Evolutionary conservation across 495 filamentous ascomycete species (phyloP).

Genomic region (Aspergillus sclerotioniger): DNA sequence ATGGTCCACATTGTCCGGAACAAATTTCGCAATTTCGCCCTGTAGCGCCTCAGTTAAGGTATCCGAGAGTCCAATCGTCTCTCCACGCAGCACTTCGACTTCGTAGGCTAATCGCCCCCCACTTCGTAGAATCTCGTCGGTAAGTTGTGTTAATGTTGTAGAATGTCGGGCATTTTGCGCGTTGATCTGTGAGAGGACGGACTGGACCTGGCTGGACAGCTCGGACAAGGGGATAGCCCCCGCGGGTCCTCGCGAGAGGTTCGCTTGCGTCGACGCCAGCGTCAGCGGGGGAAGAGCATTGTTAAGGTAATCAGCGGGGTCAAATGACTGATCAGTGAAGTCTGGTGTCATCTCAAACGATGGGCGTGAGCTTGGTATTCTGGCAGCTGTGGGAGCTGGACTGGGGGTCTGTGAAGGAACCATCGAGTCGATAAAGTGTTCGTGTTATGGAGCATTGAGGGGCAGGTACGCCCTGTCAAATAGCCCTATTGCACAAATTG

Average conservation of each 20-base stretch:
- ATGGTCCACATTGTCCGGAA: conserved; percentile 47
- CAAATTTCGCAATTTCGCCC: conserved; percentile 67
- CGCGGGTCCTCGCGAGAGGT: conserved; percentile 36
- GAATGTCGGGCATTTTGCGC: conserved; percentile 83
- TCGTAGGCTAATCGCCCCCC: conserved; percentile 88
- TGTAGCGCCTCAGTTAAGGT: conserved; percentile 67
- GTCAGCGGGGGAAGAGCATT: conserved; percentile 60
- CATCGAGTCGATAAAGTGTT: conserved; percentile 12
- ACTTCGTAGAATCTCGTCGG: conserved; percentile 89
- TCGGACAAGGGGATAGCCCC: conserved; percentile 66
- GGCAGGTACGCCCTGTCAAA: conserved; percentile 1
- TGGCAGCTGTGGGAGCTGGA: conserved; percentile 17
- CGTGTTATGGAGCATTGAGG: conserved; percentile 4
- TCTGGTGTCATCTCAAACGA: conserved; percentile 54
- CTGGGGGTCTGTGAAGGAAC: conserved; percentile 19
- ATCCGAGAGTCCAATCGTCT: conserved; percentile 74
- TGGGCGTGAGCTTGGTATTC: conserved; percentile 46
- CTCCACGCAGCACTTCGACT: conserved; percentile 87
- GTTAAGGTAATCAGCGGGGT: conserved; percentile 80
- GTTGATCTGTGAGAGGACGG: conserved; percentile 78
- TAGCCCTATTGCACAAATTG: conserved; percentile 11
- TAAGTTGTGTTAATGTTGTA: conserved; percentile 79
- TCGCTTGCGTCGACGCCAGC: conserved; percentile 40
- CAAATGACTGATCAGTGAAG: conserved; percentile 73
- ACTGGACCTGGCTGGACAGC: conserved; percentile 77